Percentiles rank a stretch among this genome's conserved stretches.
These are phyloP conservation scores for Calonectria fujianensis DNA, from an alignment of 2,329 filamentous ascomycete genomes.

Conservation along the genomic window DNA sequence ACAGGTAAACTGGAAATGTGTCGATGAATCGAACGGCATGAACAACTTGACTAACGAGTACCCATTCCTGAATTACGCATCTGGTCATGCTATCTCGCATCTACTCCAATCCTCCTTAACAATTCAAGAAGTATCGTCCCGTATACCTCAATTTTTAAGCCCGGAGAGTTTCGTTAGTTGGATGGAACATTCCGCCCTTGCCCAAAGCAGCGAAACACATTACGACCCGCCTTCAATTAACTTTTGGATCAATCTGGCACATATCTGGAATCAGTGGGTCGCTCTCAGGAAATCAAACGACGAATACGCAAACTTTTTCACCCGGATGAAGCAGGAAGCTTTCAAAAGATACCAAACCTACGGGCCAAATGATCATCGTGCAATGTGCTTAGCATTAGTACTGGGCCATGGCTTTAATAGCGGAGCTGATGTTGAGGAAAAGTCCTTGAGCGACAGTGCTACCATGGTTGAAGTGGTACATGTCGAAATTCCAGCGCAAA, in stretches of 20 bases:
- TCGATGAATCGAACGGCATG: background rate
- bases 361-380: background rate
- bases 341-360: slow-evolving; percentile 9
- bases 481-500: background rate
- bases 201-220: slow-evolving; percentile 7
- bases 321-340: slow-evolving; percentile 2
- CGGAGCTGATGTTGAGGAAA: slow-evolving; percentile 5
- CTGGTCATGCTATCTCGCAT: slow-evolving; percentile 15
- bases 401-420: background rate
- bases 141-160: background rate
- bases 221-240: background rate
- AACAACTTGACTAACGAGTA: background rate
- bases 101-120: slow-evolving; percentile 12
- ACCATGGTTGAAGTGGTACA: background rate
- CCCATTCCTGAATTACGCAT: slow-evolving; percentile 19
- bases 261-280: slow-evolving; percentile 8
- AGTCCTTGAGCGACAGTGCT: slow-evolving; percentile 1
- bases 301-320: slow-evolving; percentile 11
- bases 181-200: slow-evolving; percentile 1
- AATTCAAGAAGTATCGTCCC: background rate
- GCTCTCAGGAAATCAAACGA: background rate
- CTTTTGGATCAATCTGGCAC: slow-evolving; percentile 5
- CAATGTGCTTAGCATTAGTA: background rate
- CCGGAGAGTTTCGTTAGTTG: background rate
- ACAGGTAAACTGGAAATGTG: slow-evolving; percentile 5